These are phyloP conservation scores for Cordyceps javanica DNA, from an alignment of 2,329 filamentous ascomycete genomes.

Conservation along the genomic window DNA sequence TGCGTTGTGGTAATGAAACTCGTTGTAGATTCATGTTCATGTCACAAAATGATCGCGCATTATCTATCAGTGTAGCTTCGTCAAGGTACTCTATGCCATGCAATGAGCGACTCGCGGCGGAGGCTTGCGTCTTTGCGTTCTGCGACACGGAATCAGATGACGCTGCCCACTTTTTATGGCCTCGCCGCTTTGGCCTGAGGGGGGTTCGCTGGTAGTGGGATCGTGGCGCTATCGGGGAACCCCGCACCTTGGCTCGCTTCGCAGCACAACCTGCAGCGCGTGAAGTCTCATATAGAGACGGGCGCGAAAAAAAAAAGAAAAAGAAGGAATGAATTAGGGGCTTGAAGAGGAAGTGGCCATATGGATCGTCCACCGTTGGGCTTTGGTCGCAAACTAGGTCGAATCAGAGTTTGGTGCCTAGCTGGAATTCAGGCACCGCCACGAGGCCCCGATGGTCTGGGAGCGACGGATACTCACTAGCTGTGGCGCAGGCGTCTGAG, in stretches of 20 bases:
- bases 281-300: not conserved
- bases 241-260: not conserved
- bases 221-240: constrained; percentile 8
- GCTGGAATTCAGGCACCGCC: not conserved
- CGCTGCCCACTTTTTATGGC: not conserved
- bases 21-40: too few species aligned
- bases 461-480: not conserved
- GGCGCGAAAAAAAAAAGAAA: too few species aligned
- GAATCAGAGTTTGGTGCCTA: constrained; percentile 8
- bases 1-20: not conserved
- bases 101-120: not conserved
- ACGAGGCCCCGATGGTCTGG: not conserved
- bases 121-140: not conserved
- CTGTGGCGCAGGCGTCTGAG: constrained; percentile 2
- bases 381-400: not conserved
- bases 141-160: constrained; percentile 1
- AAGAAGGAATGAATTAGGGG: too few species aligned
- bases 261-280: not conserved
- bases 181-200: not conserved
- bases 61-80: too few species aligned
- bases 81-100: too few species aligned
- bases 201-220: not conserved
- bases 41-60: too few species aligned
- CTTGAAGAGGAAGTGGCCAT: too few species aligned
- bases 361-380: not conserved